phyloP scores from a whole-genome alignment of 495 filamentous ascomycete species.

The Cryomyces minteri region DNA sequence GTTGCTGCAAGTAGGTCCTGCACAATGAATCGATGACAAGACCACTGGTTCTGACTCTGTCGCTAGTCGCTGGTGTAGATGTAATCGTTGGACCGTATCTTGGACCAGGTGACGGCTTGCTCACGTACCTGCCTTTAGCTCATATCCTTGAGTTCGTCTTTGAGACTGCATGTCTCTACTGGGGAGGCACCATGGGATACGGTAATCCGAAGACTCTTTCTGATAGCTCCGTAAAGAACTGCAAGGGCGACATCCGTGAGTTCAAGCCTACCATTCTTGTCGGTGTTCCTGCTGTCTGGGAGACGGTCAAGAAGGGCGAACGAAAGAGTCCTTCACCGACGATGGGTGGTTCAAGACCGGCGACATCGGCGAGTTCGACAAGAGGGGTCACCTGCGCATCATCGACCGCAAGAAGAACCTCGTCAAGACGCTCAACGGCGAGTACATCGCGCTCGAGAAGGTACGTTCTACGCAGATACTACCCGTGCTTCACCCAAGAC shows the following conservation, averaged over 20 bases:
- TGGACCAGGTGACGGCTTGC: conserved; percentile 65
- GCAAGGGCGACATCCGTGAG: conserved; percentile 88
- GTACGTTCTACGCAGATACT: conserved; percentile 7
- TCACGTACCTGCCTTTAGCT: conserved; percentile 85
- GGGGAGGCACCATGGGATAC: conserved; percentile 96
- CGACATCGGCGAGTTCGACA: conserved; percentile 82
- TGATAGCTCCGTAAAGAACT: conserved; percentile 77
- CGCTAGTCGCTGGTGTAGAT: conserved; percentile 66
- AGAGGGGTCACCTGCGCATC: conserved; percentile 62
- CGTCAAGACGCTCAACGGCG: conserved; percentile 87
- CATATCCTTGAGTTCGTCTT: conserved; percentile 98
- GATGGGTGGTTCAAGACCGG: conserved; percentile 96
- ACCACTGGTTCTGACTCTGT: conserved; percentile 3
- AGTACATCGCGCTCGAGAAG: conserved; percentile 98
- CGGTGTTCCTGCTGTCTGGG: conserved; percentile 93
- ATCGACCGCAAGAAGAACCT: conserved; percentile 98
- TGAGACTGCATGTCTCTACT: conserved; percentile 79
- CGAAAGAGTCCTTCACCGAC: conserved; percentile 46
- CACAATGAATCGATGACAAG: background rate
- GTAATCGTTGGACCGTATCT: conserved; percentile 72
- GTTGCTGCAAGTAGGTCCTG: conserved; percentile 58
- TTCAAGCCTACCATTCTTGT: conserved; percentile 83
- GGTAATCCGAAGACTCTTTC: conserved; percentile 88
- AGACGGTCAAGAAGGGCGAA: conserved; percentile 96
- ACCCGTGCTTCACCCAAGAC: background rate